Percentiles rank a stretch among this genome's conserved stretches.
Conservation (phyloP, 2,329 filamentous ascomycete species). For the Phaeosphaeria sp. region DNA sequence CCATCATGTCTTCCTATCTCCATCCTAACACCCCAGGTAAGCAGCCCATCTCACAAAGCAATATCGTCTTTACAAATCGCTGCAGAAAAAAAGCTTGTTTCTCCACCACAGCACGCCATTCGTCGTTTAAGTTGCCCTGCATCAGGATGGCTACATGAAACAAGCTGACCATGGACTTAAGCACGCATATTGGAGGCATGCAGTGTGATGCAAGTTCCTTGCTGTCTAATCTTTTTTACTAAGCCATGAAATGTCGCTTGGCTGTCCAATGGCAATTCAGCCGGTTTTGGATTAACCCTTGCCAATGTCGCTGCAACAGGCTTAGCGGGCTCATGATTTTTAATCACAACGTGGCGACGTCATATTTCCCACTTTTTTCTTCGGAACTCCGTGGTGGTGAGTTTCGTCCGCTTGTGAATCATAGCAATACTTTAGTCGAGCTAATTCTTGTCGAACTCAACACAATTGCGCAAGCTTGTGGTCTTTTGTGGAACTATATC, state of each 20-base stretch:
- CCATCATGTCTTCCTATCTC: background rate
- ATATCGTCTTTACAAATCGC: conserved; percentile 4
- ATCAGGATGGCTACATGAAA: background rate
- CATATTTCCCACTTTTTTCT: background rate
- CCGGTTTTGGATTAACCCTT: background rate
- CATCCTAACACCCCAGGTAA: background rate
- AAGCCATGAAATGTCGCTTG: background rate
- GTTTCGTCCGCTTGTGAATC: conserved; percentile 11
- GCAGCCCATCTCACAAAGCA: conserved; percentile 6
- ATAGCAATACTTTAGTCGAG: background rate
- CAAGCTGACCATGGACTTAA: background rate
- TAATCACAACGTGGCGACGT: conserved; percentile 1
- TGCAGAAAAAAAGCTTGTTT: conserved; percentile 1
- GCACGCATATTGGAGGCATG: background rate
- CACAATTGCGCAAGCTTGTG: background rate
- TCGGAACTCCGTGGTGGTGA: background rate
- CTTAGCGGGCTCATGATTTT: background rate
- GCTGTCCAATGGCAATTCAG: background rate
- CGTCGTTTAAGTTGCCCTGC: background rate
- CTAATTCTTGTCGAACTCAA: background rate
- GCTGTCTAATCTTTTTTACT: conserved; percentile 2
- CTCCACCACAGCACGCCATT: background rate
- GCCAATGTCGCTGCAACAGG: background rate
- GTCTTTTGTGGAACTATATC: background rate
- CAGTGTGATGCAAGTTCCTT: background rate